A percentile compares a stretch with the other conserved stretches of the same genome.
Conservation (phyloP, 805 yeast genomes). For the Starmera dryadoides region DNA sequence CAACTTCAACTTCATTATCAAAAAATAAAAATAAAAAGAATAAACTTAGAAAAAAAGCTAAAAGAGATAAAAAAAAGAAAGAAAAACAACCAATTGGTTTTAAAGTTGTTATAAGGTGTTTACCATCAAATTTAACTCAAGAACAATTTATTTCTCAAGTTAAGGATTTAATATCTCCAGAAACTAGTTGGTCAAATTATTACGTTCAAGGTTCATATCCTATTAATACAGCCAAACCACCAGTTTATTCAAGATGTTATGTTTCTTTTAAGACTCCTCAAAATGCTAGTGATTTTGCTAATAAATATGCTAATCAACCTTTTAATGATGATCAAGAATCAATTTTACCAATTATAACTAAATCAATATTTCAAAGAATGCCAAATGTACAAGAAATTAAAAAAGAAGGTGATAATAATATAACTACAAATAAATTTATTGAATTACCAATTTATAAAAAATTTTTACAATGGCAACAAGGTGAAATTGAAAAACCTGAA, state of each 20-base stretch:
- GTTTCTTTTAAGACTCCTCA: slow-evolving; percentile 25
- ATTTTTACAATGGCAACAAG: slow-evolving; percentile 12
- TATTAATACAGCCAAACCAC: slow-evolving; percentile 28
- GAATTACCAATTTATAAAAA: slow-evolving; percentile 13
- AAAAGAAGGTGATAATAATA: background rate
- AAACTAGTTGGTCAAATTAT: slow-evolving; percentile 18
- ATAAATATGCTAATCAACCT: slow-evolving; percentile 11
- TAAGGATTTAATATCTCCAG: slow-evolving; percentile 7
- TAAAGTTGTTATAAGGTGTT: slow-evolving; percentile 29
- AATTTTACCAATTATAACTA: slow-evolving; percentile 28
- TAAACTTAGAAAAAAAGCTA: background rate
- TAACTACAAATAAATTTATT: slow-evolving; percentile 5
- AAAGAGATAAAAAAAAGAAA: background rate
- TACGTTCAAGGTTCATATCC: slow-evolving; percentile 36
- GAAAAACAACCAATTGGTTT: slow-evolving; percentile 5
- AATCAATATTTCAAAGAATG: slow-evolving; percentile 27
- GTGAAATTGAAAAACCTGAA: background rate
- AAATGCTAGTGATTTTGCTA: slow-evolving; percentile 22
- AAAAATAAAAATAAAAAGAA: slow-evolving; percentile 16
- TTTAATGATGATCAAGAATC: slow-evolving; percentile 20
- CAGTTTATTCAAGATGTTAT: slow-evolving; percentile 35
- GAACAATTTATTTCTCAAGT: slow-evolving; percentile 21
- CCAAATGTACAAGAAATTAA: slow-evolving; percentile 3
- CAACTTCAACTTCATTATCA: background rate
- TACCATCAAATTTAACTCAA: slow-evolving; percentile 34